Evolutionary conservation across 1,284 basidiomycete species (phyloP).

Genomic region (Austropuccinia psidii): DNA sequence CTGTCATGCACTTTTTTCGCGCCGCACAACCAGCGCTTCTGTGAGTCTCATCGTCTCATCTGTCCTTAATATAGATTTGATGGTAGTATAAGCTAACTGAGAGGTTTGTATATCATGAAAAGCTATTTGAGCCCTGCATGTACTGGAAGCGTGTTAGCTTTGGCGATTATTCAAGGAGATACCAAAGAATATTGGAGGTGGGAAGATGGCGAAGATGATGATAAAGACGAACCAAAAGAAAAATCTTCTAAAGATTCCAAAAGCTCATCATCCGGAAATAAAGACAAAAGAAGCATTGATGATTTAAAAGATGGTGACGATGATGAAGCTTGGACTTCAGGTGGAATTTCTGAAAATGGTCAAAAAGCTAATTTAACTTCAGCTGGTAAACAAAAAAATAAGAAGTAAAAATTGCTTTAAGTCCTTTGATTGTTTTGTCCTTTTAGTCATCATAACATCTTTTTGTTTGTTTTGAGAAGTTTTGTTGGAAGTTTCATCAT

Average conservation of each 20-base stretch:
- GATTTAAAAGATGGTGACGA: not conserved
- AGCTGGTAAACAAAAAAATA: constrained; percentile 25
- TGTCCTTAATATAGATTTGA: not conserved
- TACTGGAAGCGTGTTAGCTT: constrained; percentile 57
- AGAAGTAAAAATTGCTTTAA: too few relatives aligned
- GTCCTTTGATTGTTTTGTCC: too few relatives aligned
- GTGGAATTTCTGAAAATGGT: not conserved
- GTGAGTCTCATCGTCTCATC: constrained; percentile 52
- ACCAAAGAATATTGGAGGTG: constrained; percentile 59
- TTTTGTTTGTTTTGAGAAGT: too few relatives aligned
- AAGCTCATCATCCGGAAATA: not conserved
- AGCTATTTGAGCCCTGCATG: constrained; percentile 57
- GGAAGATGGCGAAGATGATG: constrained; percentile 51
- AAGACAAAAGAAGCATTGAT: not conserved
- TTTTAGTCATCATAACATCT: too few relatives aligned
- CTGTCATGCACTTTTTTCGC: constrained; percentile 72
- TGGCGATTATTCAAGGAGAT: constrained; percentile 57
- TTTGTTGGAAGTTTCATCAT: too few relatives aligned
- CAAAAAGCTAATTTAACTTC: not conserved
- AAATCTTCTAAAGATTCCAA: not conserved
- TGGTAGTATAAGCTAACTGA: not conserved
- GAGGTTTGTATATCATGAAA: not conserved
- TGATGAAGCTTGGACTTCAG: constrained; percentile 21
- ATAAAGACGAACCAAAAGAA: constrained; percentile 2
- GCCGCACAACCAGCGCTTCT: constrained; percentile 85